phyloP scores from a whole-genome alignment of 129 eudicot species.

The Flaveria brownii region DNA sequence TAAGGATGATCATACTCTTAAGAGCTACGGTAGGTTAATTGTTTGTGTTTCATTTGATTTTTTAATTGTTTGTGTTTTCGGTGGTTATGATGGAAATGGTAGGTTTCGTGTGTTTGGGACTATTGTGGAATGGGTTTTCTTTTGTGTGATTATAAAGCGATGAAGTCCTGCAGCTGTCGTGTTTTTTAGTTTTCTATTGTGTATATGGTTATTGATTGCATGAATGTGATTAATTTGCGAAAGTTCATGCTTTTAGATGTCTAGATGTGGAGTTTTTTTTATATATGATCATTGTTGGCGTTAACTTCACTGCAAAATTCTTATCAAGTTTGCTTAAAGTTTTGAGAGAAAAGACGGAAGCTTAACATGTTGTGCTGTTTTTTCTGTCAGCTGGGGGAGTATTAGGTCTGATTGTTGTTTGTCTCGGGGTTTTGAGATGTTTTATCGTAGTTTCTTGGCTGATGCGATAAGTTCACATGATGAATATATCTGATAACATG shows the following conservation, averaged over 20 bases:
- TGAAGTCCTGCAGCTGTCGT: background rate
- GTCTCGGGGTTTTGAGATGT: slow-evolving; percentile 8
- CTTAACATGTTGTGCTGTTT: background rate
- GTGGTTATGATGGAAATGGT: slow-evolving; percentile 12
- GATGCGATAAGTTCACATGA: slow-evolving; percentile 10
- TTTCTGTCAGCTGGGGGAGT: background rate
- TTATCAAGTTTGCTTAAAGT: background rate
- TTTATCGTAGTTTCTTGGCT: background rate
- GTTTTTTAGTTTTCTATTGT: background rate
- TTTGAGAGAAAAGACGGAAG: background rate
- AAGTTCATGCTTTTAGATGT: background rate
- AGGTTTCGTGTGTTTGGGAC: slow-evolving; percentile 11
- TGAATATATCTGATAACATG: background rate
- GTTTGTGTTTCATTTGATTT: background rate
- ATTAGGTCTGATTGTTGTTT: background rate
- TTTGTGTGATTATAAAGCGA: slow-evolving; percentile 24
- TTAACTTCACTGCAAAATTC: background rate
- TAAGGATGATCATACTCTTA: slow-evolving; percentile 71
- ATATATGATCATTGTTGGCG: background rate
- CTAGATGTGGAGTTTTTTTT: background rate
- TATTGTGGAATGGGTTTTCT: background rate
- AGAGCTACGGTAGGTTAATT: slow-evolving; percentile 56
- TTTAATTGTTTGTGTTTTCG: background rate
- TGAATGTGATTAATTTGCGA: slow-evolving; percentile 9
- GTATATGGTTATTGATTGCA: background rate